phyloP scores from a whole-genome alignment of 2,329 filamentous ascomycete species.

The Botrytis aclada region DNA sequence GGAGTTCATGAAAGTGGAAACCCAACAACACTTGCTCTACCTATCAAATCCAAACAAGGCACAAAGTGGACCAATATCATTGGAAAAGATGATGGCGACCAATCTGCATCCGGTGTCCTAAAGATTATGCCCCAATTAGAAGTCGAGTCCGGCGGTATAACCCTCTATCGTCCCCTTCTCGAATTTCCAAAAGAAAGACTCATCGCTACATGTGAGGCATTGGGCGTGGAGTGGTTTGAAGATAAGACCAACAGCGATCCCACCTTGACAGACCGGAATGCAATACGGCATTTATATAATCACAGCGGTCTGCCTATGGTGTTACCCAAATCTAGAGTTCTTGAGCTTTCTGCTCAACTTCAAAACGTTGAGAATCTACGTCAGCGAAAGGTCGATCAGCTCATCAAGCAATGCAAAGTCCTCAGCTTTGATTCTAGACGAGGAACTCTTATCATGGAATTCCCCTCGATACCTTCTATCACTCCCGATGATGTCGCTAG shows the following conservation, averaged over 20 bases:
- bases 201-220: conserved; percentile 69
- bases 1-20: conserved; percentile 65
- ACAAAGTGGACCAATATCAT: neutral
- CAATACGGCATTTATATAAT: conserved; percentile 65
- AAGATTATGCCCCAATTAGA: neutral
- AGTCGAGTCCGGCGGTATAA: conserved; percentile 61
- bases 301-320: conserved; percentile 64
- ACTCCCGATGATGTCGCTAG: neutral
- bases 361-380: conserved; percentile 46
- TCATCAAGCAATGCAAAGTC: conserved; percentile 50
- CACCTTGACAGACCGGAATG: conserved; percentile 76
- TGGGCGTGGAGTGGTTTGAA: conserved; percentile 72
- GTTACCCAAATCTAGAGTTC: conserved; percentile 61
- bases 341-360: conserved; percentile 56
- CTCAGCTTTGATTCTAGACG: conserved; percentile 34
- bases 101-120: neutral
- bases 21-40: neutral
- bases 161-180: conserved; percentile 67
- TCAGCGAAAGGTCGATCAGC: conserved; percentile 47
- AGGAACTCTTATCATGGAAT: conserved; percentile 37
- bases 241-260: conserved; percentile 79
- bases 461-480: conserved; percentile 13
- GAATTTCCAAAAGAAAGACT: conserved; percentile 69
- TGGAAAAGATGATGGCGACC: neutral
- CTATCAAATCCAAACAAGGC: neutral